Evolutionary conservation across 371 early-diverging fungal species (phyloP), one percentile per base, ranked within the genome.

Genomic region (Actinomortierella wolfii): DNA sequence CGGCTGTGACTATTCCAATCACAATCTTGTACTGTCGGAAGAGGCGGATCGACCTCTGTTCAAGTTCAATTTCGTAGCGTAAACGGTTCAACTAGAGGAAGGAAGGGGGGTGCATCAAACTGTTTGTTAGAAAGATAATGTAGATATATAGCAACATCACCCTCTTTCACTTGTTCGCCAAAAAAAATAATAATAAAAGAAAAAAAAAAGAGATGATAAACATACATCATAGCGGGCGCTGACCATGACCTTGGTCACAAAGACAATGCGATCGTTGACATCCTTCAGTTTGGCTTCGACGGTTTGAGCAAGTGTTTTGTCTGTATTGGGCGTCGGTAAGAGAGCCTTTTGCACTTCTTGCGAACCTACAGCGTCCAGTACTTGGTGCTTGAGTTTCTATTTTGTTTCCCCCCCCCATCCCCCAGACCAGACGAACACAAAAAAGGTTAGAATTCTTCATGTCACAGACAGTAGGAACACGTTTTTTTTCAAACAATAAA

Each of bases 1-100:
- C 29, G 23, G 65, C 5, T 0, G 56, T 21, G n/a, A 56, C 44
- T 8, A 71, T 20, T 3, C 54, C 51, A 5, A 71, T 64, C 17
- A 51, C 59, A 29, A 71, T 71, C 59, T 71, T 71, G 62, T 71
- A 71, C 24, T 58, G 65, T 3, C 71, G 59, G 15, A 71, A 61
- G 0, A 55, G 56, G 1, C 59, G 57, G 13, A 71, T 58, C 7
- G 71, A 71, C 4, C 71, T 61, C n/a, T 58, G 71, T 20, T 71
- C 71, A 3, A 71, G 53, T 53, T 65, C 66, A 15, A 65, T 48
- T 47, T 71, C 71, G 56, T 71, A 71, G 9, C 51, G 44, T 17
- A 71, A 42, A 1, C 71, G 71, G 43, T 71, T 71, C 28, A 71
- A 42, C 71, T 71, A 49, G 51, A 29, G 6, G 39, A 21, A 52